These are phyloP conservation scores for Crinitomyces ghanaensis DNA, from an alignment of 805 yeast species.

Conservation along the genomic window DNA sequence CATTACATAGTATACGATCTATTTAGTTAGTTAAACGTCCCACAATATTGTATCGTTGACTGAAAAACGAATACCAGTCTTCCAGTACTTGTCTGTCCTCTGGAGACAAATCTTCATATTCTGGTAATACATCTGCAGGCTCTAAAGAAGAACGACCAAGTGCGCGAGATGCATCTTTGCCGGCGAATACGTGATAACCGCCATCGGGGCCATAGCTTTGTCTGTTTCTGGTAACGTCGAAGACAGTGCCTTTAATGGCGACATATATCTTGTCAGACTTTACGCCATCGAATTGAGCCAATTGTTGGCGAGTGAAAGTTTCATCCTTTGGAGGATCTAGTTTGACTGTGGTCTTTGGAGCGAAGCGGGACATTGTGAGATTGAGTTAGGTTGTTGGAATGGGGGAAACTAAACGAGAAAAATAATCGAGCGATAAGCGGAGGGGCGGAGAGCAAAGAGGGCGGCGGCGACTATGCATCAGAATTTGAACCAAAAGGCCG, in stretches of 20 bases:
- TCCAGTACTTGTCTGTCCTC: slow-evolving; percentile 51
- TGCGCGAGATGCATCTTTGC: slow-evolving; percentile 68
- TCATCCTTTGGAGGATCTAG: slow-evolving; percentile 41
- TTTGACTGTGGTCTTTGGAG: slow-evolving; percentile 43
- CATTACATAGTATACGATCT: too few relatives aligned
- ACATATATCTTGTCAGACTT: slow-evolving; percentile 44
- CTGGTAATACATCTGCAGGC: slow-evolving; percentile 37
- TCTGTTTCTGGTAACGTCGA: slow-evolving; percentile 60
- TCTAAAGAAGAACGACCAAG: slow-evolving; percentile 56
- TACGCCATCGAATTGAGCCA: slow-evolving; percentile 37
- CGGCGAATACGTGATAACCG: slow-evolving; percentile 61
- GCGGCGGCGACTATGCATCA: too few relatives aligned
- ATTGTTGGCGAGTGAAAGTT: slow-evolving; percentile 32
- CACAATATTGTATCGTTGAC: slow-evolving; percentile 39
- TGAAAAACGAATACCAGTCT: slow-evolving; percentile 63
- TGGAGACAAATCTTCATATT: slow-evolving; percentile 36
- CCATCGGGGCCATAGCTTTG: slow-evolving; percentile 69
- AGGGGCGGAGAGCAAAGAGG: too few relatives aligned
- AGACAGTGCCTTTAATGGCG: slow-evolving; percentile 64
- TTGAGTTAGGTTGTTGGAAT: too few relatives aligned
- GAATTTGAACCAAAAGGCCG: too few relatives aligned
- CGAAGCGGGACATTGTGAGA: slow-evolving; percentile 28
- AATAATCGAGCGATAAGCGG: too few relatives aligned
- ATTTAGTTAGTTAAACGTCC: too few relatives aligned
- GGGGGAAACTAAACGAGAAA: too few relatives aligned